Conservation (phyloP, 768 basidiomycete genomes). For the Dioszegia crocea region DNA sequence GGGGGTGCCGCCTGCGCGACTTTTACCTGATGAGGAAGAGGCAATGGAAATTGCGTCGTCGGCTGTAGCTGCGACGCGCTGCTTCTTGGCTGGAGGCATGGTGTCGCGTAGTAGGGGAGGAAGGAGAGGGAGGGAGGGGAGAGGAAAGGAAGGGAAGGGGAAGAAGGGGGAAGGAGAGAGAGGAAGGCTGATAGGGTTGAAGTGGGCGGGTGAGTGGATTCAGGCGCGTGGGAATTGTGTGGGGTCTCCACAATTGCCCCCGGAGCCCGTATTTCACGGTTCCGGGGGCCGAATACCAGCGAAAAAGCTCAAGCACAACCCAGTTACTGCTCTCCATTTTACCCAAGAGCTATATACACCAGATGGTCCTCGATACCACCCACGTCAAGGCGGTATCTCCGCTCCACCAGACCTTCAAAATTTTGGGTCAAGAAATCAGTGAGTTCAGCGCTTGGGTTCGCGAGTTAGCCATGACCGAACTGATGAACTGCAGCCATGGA, state of each 20-base stretch:
- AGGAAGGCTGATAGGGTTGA: background rate
- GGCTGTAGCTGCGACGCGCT: background rate
- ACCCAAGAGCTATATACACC: background rate
- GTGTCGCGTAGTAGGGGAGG: background rate
- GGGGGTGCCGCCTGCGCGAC: background rate
- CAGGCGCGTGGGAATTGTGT: background rate
- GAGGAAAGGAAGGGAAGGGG: background rate
- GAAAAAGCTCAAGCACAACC: no score
- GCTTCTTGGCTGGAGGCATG: constrained; percentile 7
- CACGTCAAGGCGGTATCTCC: constrained; percentile 19
- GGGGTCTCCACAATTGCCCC: constrained; percentile 4
- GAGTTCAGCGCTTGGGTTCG: constrained; percentile 1
- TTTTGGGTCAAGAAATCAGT: constrained; percentile 44
- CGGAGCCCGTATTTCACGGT: no score
- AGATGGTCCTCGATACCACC: constrained; percentile 40
- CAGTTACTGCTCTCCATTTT: no score
- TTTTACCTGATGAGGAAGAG: background rate
- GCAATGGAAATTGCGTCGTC: constrained; percentile 2
- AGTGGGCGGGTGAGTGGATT: background rate
- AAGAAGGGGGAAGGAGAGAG: background rate
- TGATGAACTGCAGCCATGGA: constrained; percentile 32
- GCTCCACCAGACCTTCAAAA: constrained; percentile 31
- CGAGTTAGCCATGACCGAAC: background rate
- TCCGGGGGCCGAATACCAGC: no score
- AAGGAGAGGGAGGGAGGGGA: background rate